Base-by-base conservation (phyloP, 2,329 filamentous ascomycete species). In the Botryotinia narcissicola region DNA sequence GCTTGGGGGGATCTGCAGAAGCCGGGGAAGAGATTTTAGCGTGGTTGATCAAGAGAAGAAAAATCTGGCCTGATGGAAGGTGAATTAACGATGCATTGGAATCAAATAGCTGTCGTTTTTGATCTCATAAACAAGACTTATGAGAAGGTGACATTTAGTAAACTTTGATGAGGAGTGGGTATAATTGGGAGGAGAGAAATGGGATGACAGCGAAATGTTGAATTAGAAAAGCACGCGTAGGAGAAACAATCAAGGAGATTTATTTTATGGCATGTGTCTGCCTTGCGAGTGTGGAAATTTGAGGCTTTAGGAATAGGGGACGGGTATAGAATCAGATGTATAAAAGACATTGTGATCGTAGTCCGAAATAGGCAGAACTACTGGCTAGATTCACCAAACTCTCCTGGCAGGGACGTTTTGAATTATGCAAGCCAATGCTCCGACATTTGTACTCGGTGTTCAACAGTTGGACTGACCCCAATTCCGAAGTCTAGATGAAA, bases 1-100 rank as follows among this genome's bases (percentile, higher is more conserved):
- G 85, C 89, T 4, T 91, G 90, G 77, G 84, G 85, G 48, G 89
- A 91, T 71, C 83, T 91, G 48, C 74, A 74, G 46, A 81, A 81
- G 73, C 46, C 62, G 22, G 63, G 40, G 22, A 71, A 72, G 51
- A 72, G 71, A 16, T 72, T 68, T 61, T 72, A 69, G 40, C 14
- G 51, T 29, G 14, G 51, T 29, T 29, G 29, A 32, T 57, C 22
- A 2, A 32, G 48, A 18, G 35, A 35, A 22, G 51, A 32, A 25
- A 57, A n/a, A 4, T 14, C 5, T 57, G n/a, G 14, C 14, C 3
- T 32, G 66, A 32, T 54, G 6, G 2, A 48, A 12, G 22, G 20
- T 32, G 32, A 44, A 35, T 12, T 10, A 32, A 10, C 16, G 29
- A 44, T 35, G 14, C 40, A 37, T 42, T 69, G 37, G 66, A 69